Conservation (phyloP, 1,284 basidiomycete species). For the Ceratobasidium papillatum region DNA sequence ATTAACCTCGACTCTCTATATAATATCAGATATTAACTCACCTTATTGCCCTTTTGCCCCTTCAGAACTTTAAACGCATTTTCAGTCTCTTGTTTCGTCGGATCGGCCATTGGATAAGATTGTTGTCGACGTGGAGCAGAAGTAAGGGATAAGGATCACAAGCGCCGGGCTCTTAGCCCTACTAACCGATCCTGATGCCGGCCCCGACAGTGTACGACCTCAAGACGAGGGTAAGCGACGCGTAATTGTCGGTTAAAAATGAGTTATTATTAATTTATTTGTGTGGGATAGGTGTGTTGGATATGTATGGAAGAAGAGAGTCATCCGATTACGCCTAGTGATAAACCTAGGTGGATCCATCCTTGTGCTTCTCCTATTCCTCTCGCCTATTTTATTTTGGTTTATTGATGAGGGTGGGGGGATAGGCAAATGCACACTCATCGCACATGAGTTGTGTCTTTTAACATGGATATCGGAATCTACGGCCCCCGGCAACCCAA, state of each 20-base stretch:
- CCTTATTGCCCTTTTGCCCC: conserved; percentile 90
- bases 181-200: not conserved
- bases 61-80: conserved; percentile 79
- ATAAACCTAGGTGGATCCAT: conserved; percentile 39
- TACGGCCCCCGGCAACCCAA: conserved; percentile 25
- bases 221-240: conserved; percentile 15
- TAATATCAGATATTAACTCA: conserved; percentile 51
- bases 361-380: conserved; percentile 6
- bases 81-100: conserved; percentile 74
- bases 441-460: conserved; percentile 32
- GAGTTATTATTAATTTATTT: not conserved
- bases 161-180: conserved; percentile 16
- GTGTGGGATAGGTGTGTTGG: conserved; percentile 25
- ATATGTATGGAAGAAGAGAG: conserved; percentile 41
- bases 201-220: conserved; percentile 36
- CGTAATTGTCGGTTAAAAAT: not conserved
- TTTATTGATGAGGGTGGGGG: too few species aligned
- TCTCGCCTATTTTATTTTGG: not conserved
- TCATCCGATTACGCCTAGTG: conserved; percentile 33
- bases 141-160: not conserved
- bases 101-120: conserved; percentile 43
- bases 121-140: conserved; percentile 37
- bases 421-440: conserved; percentile 37
- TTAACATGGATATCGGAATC: conserved; percentile 41
- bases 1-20: conserved; percentile 8